Percentiles rank a stretch among this genome's conserved stretches.
phyloP scores from a whole-genome alignment of 2,329 filamentous ascomycete genomes.

The Lachnellula suecica region DNA sequence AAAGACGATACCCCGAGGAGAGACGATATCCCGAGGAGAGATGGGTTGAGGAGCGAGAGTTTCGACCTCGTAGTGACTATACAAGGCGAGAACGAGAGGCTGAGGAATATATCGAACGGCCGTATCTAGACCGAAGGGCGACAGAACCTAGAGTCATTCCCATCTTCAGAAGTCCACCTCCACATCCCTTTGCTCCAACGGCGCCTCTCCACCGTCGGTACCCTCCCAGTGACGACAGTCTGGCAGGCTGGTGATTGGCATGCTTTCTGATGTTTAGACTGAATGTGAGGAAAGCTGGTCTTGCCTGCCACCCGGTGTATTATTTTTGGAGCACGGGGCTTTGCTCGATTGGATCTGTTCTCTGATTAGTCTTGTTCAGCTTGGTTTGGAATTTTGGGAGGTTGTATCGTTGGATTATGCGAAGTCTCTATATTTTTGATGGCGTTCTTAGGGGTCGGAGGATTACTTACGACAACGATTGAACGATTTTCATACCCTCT shows the following conservation, averaged over 20 bases:
- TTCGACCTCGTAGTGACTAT: not conserved
- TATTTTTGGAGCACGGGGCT: not conserved
- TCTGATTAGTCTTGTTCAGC: not conserved
- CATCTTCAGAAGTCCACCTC: not conserved
- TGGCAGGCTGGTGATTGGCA: conserved; percentile 6
- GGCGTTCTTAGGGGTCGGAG: no score
- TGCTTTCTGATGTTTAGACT: not conserved
- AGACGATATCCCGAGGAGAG: conserved; percentile 14
- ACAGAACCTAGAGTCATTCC: conserved; percentile 2
- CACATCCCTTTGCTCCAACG: conserved; percentile 16
- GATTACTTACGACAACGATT: no score
- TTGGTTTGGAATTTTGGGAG: not conserved
- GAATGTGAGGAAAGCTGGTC: not conserved
- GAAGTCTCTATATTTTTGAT: no score
- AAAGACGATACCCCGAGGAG: no score
- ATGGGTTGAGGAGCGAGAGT: conserved; percentile 11
- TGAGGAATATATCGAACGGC: conserved; percentile 23
- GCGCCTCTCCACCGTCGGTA: conserved; percentile 18
- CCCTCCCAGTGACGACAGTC: conserved; percentile 4
- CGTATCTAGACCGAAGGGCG: conserved; percentile 7
- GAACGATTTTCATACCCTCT: no score
- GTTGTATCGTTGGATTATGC: not conserved
- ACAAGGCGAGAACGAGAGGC: conserved; percentile 12
- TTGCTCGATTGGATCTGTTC: not conserved
- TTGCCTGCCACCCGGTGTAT: not conserved